phyloP scores from a whole-genome alignment of 2,329 filamentous ascomycete species.

The Epichloe glyceriae region DNA sequence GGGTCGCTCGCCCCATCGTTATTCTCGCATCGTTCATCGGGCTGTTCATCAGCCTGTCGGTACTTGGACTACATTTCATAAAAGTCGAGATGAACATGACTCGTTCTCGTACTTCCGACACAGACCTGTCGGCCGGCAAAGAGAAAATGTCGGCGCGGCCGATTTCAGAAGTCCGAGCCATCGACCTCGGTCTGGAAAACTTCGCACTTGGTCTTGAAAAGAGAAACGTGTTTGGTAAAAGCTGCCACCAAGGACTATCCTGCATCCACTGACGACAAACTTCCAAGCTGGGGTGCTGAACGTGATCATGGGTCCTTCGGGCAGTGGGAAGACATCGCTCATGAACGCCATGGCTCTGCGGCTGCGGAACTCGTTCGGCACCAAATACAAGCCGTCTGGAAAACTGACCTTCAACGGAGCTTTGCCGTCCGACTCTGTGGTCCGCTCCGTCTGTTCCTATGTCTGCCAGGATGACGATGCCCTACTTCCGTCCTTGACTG shows the following conservation, averaged over 20 bases:
- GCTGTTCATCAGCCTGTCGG: constrained; percentile 49
- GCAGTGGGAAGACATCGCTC: constrained; percentile 63
- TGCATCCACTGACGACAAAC: constrained; percentile 52
- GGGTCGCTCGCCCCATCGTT: constrained; percentile 55
- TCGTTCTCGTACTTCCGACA: constrained; percentile 43
- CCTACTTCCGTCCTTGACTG: constrained; percentile 59
- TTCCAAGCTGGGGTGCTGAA: constrained; percentile 60
- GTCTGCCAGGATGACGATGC: constrained; percentile 71
- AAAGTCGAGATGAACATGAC: constrained; percentile 59
- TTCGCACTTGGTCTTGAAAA: constrained; percentile 56
- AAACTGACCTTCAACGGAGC: constrained; percentile 58
- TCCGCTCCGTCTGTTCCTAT: constrained; percentile 61
- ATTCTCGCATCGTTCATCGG: constrained; percentile 47
- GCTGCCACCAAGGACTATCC: constrained; percentile 42
- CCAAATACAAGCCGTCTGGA: constrained; percentile 48
- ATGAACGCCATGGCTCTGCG: constrained; percentile 61
- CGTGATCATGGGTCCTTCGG: constrained; percentile 70
- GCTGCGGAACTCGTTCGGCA: constrained; percentile 47
- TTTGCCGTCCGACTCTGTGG: constrained; percentile 51
- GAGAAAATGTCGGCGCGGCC: constrained; percentile 50
- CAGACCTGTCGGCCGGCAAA: constrained; percentile 55
- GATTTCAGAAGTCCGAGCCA: constrained; percentile 39
- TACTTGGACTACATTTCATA: constrained; percentile 48
- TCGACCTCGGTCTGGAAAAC: constrained; percentile 50
- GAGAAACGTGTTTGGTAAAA: constrained; percentile 38